These are phyloP conservation scores for Schwanniomyces etchellsii DNA, from an alignment of 1,139 yeast genomes.

Conservation along the genomic window DNA sequence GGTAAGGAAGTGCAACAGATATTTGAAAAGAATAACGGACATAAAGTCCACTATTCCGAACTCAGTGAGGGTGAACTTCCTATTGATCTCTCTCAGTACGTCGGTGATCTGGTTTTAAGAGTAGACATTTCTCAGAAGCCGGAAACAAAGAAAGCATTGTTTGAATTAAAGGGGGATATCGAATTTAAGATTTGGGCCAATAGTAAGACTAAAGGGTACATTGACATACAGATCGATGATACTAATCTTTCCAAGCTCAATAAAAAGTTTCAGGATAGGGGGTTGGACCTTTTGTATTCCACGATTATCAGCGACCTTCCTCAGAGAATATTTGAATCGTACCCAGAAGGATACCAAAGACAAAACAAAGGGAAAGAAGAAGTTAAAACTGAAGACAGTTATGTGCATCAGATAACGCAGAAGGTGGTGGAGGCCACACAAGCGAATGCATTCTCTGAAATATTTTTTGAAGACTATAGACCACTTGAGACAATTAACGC, in stretches of 20 bases:
- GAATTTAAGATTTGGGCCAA: conserved; percentile 28
- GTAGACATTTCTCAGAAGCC: conserved; percentile 10
- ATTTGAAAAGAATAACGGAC: neutral
- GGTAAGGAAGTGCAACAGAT: too few relatives aligned
- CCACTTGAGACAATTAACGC: conserved; percentile 62
- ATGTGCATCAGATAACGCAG: conserved; percentile 14
- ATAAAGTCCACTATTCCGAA: conserved; percentile 1
- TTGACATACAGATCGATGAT: conserved; percentile 31
- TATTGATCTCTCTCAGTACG: conserved; percentile 45
- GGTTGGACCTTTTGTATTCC: conserved; percentile 15
- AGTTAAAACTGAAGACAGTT: conserved; percentile 8
- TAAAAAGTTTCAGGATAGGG: conserved; percentile 12
- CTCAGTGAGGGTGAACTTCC: conserved; percentile 26
- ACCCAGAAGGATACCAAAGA: conserved; percentile 25
- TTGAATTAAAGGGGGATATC: conserved; percentile 3
- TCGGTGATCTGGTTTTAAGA: conserved; percentile 48
- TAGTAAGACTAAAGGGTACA: conserved; percentile 15
- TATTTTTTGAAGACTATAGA: conserved; percentile 68
- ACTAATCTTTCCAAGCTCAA: conserved; percentile 17
- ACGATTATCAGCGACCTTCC: conserved; percentile 53
- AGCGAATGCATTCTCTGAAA: conserved; percentile 24
- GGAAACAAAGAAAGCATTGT: neutral
- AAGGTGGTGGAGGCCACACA: conserved; percentile 13
- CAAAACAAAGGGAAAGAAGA: conserved; percentile 3
- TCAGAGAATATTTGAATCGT: conserved; percentile 50